These are phyloP conservation scores for Candida suzukii DNA, from an alignment of 805 yeast species.

Conservation along the genomic window DNA sequence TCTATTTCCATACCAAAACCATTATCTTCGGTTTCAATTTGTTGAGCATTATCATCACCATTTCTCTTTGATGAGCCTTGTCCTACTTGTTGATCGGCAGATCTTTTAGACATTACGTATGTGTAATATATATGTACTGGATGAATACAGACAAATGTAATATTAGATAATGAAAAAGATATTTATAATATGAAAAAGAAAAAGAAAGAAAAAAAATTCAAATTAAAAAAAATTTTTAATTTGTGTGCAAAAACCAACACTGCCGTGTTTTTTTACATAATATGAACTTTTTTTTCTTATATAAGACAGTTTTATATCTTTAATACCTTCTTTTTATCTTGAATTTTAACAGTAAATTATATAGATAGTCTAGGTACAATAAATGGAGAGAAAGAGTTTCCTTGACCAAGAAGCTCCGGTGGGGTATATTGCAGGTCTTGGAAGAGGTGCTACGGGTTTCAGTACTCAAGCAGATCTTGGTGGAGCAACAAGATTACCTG, in stretches of 20 bases:
- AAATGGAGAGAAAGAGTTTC: conserved; percentile 54
- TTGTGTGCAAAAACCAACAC: too few species aligned
- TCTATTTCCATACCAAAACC: conserved; percentile 57
- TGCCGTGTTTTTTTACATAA: too few species aligned
- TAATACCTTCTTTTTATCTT: too few species aligned
- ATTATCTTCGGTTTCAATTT: conserved; percentile 14
- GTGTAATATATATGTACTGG: too few species aligned
- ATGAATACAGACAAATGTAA: too few species aligned
- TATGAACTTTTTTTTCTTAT: too few species aligned
- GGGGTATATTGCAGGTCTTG: conserved; percentile 87
- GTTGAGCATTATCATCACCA: conserved; percentile 9
- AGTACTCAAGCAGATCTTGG: conserved; percentile 78
- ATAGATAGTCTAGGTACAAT: background rate
- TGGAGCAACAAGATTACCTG: conserved; percentile 32
- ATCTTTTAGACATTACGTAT: conserved; percentile 29
- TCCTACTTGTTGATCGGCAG: conserved; percentile 17
- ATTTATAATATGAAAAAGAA: too few species aligned
- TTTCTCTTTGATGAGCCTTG: conserved; percentile 13
- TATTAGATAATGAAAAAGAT: too few species aligned
- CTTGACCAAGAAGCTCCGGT: conserved; percentile 82
- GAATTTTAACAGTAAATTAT: too few species aligned
- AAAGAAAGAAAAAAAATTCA: too few species aligned
- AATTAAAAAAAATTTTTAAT: too few species aligned
- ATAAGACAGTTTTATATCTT: too few species aligned
- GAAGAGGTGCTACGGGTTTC: conserved; percentile 94